These are phyloP conservation scores for Angomonas deanei DNA, from an alignment of 208 protist genomes.

Conservation along the genomic window DNA sequence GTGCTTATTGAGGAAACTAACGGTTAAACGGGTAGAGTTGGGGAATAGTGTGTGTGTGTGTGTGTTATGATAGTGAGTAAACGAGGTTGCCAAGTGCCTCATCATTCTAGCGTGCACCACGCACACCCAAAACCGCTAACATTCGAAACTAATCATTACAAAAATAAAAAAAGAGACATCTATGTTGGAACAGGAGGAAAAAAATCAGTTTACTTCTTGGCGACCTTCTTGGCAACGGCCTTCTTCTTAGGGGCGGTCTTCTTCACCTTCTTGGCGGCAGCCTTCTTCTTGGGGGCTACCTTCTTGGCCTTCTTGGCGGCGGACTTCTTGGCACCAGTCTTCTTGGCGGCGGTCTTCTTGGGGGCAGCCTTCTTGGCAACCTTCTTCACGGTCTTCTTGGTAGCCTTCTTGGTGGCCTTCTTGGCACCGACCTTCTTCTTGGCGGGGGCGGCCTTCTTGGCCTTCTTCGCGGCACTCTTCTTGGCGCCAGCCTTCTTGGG, in stretches of 20 bases:
- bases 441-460: constrained; percentile 9
- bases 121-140: too few species aligned
- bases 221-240: constrained; percentile 31
- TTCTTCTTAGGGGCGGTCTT: constrained; percentile 16
- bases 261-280: constrained; percentile 5
- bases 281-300: constrained; percentile 15
- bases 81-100: background rate
- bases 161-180: constrained; percentile 14
- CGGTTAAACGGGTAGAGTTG: too few species aligned
- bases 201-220: too few species aligned
- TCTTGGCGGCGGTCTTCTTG: constrained; percentile 6
- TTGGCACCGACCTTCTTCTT: background rate
- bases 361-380: constrained; percentile 1
- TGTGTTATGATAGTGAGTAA: too few species aligned
- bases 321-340: constrained; percentile 13
- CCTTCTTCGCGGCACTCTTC: constrained; percentile 5
- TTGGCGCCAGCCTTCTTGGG: background rate
- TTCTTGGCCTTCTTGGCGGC: constrained; percentile 17
- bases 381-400: background rate
- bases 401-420: constrained; percentile 5
- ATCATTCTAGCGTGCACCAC: too few species aligned
- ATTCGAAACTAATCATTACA: background rate
- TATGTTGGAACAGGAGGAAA: too few species aligned
- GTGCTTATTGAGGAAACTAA: too few species aligned
- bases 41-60: too few species aligned